Evolutionary conservation across 176 grass and related monocot genomes (phyloP), one percentile per base, ranked within the genome.

Genomic region (Oryza nivara): DNA sequence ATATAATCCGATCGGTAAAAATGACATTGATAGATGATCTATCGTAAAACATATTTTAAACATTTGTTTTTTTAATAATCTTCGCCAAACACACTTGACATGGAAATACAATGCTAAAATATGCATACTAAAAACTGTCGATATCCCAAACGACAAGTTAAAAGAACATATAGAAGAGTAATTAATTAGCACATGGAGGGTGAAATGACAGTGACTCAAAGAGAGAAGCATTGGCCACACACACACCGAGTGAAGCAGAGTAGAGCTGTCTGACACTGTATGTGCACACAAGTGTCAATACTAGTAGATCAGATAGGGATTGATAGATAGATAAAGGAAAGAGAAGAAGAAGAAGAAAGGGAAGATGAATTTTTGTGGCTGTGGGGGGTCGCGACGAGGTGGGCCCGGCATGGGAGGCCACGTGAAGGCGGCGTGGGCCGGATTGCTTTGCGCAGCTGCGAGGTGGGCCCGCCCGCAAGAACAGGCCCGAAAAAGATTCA

Each of bases 401-500:
- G 13, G 41, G 41, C 19, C 6, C 43, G 46, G 61, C 20, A 49
- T 15, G 20, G 63, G 77, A 58, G 70, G 85, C 77, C 85, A 81
- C 70, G 85, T 75, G 85, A 86, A 86, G 30, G 15, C 10, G 16
- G 70, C 45, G 49, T 68, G 77, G 77, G 38, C 60, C 1, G 11
- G 70, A 75, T 46, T 23, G 70, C 45, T 67, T 48, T 22, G 19
- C 8, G 60, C 0, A 2, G 1, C 43, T 9, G 72, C 72, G 3
- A 8, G 56, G 84, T 74, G 84, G 84, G 77, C 84, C 77, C 77
- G 32, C 6, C 45, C 9, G 14, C 77, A 8, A 80, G 76, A 80
- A 13, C 76, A 28, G 69, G 32, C 69, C 56, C 12, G 84, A 44
- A 74, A 80, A 86, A 75, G 85, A 80, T 68, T 75, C 85, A 40